phyloP scores from a whole-genome alignment of 176 grass and related monocot species.

The Avena eriantha region DNA sequence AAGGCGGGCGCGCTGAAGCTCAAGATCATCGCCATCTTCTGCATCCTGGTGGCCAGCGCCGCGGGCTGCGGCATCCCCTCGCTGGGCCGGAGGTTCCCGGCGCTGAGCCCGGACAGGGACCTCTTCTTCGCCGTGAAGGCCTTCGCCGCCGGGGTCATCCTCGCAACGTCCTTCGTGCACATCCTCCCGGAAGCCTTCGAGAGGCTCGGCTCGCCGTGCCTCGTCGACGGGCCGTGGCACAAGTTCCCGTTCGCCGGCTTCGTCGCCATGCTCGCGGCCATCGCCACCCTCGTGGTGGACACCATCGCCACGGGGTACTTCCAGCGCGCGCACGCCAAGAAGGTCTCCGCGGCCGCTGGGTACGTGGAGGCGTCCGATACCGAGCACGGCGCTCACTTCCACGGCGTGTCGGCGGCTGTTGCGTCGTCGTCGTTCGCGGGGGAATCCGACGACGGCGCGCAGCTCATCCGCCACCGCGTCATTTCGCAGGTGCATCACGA shows the following conservation, averaged over 20 bases:
- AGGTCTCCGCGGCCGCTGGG: neutral
- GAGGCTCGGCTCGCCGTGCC: slow-evolving; percentile 60
- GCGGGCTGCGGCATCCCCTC: slow-evolving; percentile 54
- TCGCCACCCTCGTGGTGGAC: slow-evolving; percentile 69
- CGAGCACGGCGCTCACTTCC: slow-evolving; percentile 42
- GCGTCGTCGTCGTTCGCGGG: neutral
- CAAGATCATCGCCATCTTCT: slow-evolving; percentile 76
- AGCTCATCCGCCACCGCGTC: slow-evolving; percentile 71
- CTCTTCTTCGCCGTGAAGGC: slow-evolving; percentile 73
- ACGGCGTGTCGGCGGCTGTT: slow-evolving; percentile 17
- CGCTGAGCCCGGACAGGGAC: slow-evolving; percentile 48
- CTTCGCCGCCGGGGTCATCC: slow-evolving; percentile 80
- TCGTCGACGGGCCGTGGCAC: slow-evolving; percentile 55
- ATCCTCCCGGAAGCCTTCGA: slow-evolving; percentile 71
- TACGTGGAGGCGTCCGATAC: slow-evolving; percentile 15
- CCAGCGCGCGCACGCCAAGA: slow-evolving; percentile 45
- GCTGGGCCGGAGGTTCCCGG: slow-evolving; percentile 53
- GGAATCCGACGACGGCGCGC: neutral
- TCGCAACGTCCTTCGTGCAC: slow-evolving; percentile 79
- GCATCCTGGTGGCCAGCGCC: slow-evolving; percentile 59
- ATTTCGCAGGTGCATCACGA: slow-evolving; percentile 60
- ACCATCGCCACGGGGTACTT: slow-evolving; percentile 78
- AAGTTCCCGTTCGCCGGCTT: slow-evolving; percentile 67
- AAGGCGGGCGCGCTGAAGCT: slow-evolving; percentile 47
- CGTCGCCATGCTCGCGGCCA: slow-evolving; percentile 69